Evolutionary conservation across 163 green algal species (phyloP).

Genomic region (Scenedesmus sp.): DNA sequence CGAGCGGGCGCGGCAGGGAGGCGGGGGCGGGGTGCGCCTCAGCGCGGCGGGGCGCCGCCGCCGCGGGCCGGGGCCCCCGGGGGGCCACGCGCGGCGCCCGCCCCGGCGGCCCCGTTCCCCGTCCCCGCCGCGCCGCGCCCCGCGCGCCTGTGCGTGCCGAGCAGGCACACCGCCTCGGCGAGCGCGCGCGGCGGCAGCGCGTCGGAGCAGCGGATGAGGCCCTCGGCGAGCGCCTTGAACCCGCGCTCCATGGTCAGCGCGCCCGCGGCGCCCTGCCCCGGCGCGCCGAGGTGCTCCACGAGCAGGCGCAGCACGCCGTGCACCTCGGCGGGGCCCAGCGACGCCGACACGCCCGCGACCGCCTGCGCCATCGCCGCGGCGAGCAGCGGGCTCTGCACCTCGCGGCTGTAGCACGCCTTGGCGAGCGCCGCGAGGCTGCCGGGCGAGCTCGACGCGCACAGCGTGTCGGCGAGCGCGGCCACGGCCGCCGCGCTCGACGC

Average conservation of each 20-base stretch:
- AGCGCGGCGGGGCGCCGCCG: too few species aligned
- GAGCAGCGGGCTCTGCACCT: constrained; percentile 13
- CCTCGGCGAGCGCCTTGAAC: constrained; percentile 24
- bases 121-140: too few species aligned
- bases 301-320: constrained; percentile 37
- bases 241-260: neutral
- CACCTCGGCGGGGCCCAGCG: constrained; percentile 31
- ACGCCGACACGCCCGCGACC: constrained; percentile 21
- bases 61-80: too few species aligned
- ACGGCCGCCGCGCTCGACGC: neutral
- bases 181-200: constrained; percentile 6
- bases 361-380: constrained; percentile 17
- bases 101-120: too few species aligned
- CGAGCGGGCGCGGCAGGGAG: too few species aligned
- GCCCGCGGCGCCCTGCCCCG: neutral
- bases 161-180: constrained; percentile 32
- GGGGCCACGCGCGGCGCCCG: too few species aligned
- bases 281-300: constrained; percentile 8
- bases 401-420: constrained; percentile 25
- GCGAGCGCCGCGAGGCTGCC: constrained; percentile 28
- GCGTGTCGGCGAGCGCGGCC: neutral
- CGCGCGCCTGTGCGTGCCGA: too few species aligned
- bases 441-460: neutral
- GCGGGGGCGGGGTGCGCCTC: too few species aligned
- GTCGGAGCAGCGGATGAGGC: neutral